A percentile compares a stretch with the other conserved stretches of the same genome.
Conservation (phyloP, 1,284 basidiomycete species). For the Cutaneotrichosporon cavernicola region DNA sequence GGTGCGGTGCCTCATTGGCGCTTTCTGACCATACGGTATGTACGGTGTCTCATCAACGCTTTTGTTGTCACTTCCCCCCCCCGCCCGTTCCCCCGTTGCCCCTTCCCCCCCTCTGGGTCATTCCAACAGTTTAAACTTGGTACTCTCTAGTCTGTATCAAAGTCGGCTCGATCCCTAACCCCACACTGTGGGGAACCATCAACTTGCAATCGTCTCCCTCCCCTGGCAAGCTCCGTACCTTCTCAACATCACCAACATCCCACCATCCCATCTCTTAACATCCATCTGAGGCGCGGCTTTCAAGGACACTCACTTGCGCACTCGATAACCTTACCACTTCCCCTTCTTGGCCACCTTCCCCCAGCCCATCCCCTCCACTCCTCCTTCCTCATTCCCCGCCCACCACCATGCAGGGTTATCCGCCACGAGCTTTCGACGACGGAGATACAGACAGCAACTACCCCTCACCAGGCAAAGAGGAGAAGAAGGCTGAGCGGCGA, state of each 20-base stretch:
- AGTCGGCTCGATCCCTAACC: not conserved
- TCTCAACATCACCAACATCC: not conserved
- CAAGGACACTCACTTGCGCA: not conserved
- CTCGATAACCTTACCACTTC: not conserved
- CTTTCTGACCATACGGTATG: too few relatives aligned
- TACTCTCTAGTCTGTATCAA: too few relatives aligned
- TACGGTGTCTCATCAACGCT: not conserved
- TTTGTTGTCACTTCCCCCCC: not conserved
- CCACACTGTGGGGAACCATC: not conserved
- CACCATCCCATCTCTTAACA: not conserved
- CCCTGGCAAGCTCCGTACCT: too few relatives aligned
- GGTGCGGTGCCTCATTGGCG: not conserved
- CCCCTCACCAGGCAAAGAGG: constrained; percentile 20
- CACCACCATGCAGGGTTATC: constrained; percentile 19
- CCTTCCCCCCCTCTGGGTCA: not conserved
- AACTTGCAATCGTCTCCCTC: not conserved
- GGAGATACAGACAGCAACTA: not conserved
- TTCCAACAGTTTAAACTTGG: too few relatives aligned
- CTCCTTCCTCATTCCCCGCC: not conserved
- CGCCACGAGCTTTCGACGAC: constrained; percentile 1
- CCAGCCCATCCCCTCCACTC: not conserved
- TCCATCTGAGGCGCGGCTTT: not conserved
- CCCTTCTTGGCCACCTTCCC: not conserved
- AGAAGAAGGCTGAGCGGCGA: constrained; percentile 29
- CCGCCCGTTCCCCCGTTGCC: not conserved